Evolutionary conservation across 2,329 filamentous ascomycete species (phyloP), one percentile per base, ranked within the genome.

Genomic region (Knoxdaviesia capensis): DNA sequence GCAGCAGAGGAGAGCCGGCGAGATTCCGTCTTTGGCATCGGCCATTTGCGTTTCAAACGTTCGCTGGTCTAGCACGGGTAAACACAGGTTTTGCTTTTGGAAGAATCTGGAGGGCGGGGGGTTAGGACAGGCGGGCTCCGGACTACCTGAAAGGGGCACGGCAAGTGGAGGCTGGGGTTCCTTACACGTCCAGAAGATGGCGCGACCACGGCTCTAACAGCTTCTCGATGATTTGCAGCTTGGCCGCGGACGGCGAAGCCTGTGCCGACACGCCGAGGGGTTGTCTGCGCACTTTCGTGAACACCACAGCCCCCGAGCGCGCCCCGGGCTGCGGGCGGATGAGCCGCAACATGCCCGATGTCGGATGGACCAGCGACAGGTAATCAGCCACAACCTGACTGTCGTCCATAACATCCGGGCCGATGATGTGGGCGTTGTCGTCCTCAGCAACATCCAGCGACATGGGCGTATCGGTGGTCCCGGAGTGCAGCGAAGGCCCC

Each of bases 321-420:
- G 52, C 50, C 5, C 51, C 53, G 1, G 56, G 53, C 6, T 53
- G 53, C 1, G 54, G 56, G 6, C 54, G 50, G 6, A 55, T 50
- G 45, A 55, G 53, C 30, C 51, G 52, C 2, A 53, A 56, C 31
- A 59, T 55, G 5, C 52, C 50, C 5, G 56, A 56, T 32, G 37
- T 48, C 36, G 40, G 45, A 31, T 43, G 44, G 34, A 46, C 20
- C 44, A 46, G 42, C 8, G 64, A 64, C 44, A 76, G 63, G 44
- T 73, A 74, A 41, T 71, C 65, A n/a, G 72, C 67, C 38, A 77
- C 59, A 7, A 77, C 63, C 42, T 76, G 71, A 1, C 68, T 71
- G 55, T 77, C 73, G 40, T 68, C 68, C 5, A 69, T 71, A 5
- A 69, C 63, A 5, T 71, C 68, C 0, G 72, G 72, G 0, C 73